These are phyloP conservation scores for Cicer yamashitae DNA, from an alignment of 306 rosid species.

Conservation along the genomic window DNA sequence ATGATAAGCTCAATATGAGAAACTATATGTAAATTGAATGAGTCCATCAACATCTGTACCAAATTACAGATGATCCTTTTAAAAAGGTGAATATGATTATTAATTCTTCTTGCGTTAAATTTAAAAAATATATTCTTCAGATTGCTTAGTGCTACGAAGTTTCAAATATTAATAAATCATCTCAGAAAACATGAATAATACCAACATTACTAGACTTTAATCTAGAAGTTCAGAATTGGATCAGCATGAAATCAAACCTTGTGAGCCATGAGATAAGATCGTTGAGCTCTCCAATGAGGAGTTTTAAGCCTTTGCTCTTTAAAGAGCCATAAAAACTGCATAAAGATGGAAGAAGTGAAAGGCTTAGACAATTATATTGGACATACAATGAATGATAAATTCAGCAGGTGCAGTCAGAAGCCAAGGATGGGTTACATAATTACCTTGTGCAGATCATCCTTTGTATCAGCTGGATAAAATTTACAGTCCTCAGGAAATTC, in stretches of 20 bases:
- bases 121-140: conserved; percentile 2
- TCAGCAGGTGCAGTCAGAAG: conserved; percentile 16
- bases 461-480: conserved; percentile 84
- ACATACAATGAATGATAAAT: conserved; percentile 1
- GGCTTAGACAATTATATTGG: conserved; percentile 33
- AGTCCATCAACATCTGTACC: conserved; percentile 38
- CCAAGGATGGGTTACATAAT: conserved; percentile 30
- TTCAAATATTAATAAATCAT: neutral
- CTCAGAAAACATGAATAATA: conserved; percentile 1
- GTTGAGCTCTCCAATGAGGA: conserved; percentile 92
- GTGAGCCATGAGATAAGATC: conserved; percentile 76
- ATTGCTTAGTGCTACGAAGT: neutral
- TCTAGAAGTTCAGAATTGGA: conserved; percentile 12
- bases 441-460: conserved; percentile 94
- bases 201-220: neutral
- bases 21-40: conserved; percentile 13
- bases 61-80: neutral
- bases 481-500: conserved; percentile 94
- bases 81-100: neutral
- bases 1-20: conserved; percentile 26
- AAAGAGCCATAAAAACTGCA: conserved; percentile 92
- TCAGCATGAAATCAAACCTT: conserved; percentile 62
- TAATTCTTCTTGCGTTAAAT: neutral
- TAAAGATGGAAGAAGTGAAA: neutral
- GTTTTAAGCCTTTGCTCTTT: conserved; percentile 85